These are phyloP conservation scores for Diospyros kaki DNA, from an alignment of 148 eudicot species.

Conservation along the genomic window DNA sequence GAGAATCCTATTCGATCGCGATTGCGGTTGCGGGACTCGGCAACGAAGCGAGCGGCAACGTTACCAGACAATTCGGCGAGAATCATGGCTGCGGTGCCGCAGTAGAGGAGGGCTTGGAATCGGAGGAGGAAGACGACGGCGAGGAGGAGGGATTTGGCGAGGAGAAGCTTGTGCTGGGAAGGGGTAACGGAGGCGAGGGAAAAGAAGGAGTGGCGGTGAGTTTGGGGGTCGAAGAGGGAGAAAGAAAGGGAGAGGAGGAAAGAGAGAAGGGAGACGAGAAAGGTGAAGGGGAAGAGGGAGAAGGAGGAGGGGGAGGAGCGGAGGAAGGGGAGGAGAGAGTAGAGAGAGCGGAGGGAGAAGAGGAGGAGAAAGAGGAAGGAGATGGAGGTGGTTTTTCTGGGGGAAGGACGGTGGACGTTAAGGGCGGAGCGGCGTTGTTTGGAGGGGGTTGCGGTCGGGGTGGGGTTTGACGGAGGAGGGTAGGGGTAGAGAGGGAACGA, in stretches of 20 bases:
- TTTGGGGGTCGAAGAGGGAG: constrained; percentile 19
- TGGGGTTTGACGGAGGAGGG: constrained; percentile 19
- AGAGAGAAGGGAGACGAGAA: constrained; percentile 45
- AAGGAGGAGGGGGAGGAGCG: constrained; percentile 88
- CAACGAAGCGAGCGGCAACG: constrained; percentile 48
- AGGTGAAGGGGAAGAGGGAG: constrained; percentile 66
- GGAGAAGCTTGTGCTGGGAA: constrained; percentile 41
- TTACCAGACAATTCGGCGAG: constrained; percentile 77
- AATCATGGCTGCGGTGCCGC: constrained; percentile 84
- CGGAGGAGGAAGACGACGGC: constrained; percentile 73
- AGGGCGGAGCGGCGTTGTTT: constrained; percentile 39
- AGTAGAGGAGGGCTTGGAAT: constrained; percentile 82
- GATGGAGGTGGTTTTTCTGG: constrained; percentile 22
- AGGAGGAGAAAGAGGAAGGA: constrained; percentile 61
- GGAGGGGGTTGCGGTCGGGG: constrained; percentile 71
- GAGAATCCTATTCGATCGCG: constrained; percentile 31
- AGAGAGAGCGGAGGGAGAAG: constrained; percentile 72
- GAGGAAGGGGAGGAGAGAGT: constrained; percentile 73
- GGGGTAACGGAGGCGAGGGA: constrained; percentile 41
- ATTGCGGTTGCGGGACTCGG: constrained; percentile 29
- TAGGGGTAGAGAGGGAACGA: constrained; percentile 34
- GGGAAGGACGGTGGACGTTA: constrained; percentile 22
- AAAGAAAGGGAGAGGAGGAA: constrained; percentile 38
- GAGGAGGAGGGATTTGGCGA: constrained; percentile 52
- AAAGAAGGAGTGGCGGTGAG: constrained; percentile 26